Base-by-base conservation (phyloP, 164 flowering plant genomes). In the Tetrastigma voinierianum region DNA sequence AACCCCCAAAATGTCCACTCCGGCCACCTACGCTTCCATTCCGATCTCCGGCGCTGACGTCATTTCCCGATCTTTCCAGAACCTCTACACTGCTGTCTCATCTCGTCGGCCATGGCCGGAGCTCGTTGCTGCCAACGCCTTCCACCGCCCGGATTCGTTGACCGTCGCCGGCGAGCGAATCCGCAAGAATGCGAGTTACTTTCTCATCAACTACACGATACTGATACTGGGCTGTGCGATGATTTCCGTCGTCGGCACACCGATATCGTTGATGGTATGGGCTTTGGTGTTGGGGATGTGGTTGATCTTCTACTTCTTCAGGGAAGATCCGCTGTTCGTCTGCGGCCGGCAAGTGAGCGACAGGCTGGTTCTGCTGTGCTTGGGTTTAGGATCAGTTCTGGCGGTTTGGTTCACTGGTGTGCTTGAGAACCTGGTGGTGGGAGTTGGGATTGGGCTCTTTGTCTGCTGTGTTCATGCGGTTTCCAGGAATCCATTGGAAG, bases 31-130 rank as follows among this genome's bases (percentile, higher is more conserved):
- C 77, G 78, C 87, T 61, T 72, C 82, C 55, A 80, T 80, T 58
- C 84, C 85, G 5, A 72, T 80, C 67, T 72, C 85, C 66, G 64
- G 65, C 70, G n/a, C 17, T 61, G 77, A 71, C 55, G 82, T 78
- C 76, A 67, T 81, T 16, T 74, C 74, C 57, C 78, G 82, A 65
- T 82, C 85, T 4, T 6, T 76, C 43, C 76, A 77, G 25, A 80
- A 77, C 74, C 67, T 82, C 62, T 64, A 76, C 23, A 24, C 81
- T 64, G 62, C 58, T 71, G 16, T 78, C 25, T 76, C 82, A 53
- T 68, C 72, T 40, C 57, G 70, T 56, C 85, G 85, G n/a, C 88
- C 88, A 40, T 84, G 81, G 82, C 69, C 81, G 2, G 84, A 80
- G 21, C 64, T 84, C 75, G 7, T 77, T 44, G 24, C 74, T 52